Evolutionary conservation across 352 stramenopile species (phyloP).

Genomic region (Phytophthora quininea): DNA sequence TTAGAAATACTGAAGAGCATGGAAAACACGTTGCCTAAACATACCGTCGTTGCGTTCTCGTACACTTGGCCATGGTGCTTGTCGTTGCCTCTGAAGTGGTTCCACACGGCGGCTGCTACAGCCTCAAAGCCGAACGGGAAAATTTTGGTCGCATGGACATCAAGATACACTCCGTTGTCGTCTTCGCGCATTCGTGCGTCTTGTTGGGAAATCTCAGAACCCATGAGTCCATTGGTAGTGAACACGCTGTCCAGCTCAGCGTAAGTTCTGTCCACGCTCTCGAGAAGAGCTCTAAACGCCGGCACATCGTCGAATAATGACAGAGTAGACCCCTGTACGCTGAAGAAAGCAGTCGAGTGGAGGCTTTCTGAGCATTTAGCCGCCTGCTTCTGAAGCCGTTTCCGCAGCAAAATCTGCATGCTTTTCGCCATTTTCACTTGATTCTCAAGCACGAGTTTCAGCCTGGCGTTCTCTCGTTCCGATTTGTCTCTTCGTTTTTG

Average conservation of each 20-base stretch:
- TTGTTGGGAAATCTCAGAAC: constrained; percentile 24
- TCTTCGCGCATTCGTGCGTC: constrained; percentile 39
- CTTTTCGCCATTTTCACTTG: constrained; percentile 55
- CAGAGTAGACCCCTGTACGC: constrained; percentile 25
- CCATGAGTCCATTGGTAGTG: constrained; percentile 32
- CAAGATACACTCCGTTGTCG: constrained; percentile 34
- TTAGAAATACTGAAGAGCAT: neutral
- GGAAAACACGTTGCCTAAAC: constrained; percentile 13
- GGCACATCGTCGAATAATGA: constrained; percentile 33
- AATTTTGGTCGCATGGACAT: constrained; percentile 42
- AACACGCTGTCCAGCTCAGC: constrained; percentile 33
- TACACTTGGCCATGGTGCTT: constrained; percentile 40
- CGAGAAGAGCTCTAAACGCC: constrained; percentile 32
- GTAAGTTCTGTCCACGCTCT: constrained; percentile 33
- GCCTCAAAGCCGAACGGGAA: constrained; percentile 36
- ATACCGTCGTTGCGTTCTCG: constrained; percentile 36
- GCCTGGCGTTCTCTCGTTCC: too few species aligned
- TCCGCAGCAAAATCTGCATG: constrained; percentile 52
- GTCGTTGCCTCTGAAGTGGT: constrained; percentile 40
- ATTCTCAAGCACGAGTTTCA: constrained; percentile 52
- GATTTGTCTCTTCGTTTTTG: constrained; percentile 51
- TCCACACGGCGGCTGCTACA: constrained; percentile 32
- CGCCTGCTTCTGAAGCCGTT: constrained; percentile 36
- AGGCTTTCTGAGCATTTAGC: constrained; percentile 20
- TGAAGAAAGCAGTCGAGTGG: constrained; percentile 5